Percentiles rank a stretch among this genome's conserved stretches.
These are phyloP conservation scores for Cutaneotrichosporon curvatum DNA, from an alignment of 1,284 basidiomycete genomes.

Conservation along the genomic window DNA sequence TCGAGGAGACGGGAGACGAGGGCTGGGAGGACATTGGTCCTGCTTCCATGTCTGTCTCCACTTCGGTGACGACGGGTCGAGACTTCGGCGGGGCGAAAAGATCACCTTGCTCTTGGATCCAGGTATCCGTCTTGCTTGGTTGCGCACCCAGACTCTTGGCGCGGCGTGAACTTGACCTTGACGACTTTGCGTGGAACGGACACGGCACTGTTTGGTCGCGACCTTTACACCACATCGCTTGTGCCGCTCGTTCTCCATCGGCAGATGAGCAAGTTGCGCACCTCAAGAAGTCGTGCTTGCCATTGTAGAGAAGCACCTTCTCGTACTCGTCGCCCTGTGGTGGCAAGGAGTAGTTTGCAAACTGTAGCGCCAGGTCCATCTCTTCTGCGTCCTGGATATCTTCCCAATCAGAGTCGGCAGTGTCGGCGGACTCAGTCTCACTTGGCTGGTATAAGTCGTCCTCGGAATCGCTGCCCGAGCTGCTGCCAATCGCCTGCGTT, in stretches of 20 bases:
- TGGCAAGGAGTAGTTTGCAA: slow-evolving; percentile 2
- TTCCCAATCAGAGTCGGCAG: background rate
- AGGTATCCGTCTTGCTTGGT: no score
- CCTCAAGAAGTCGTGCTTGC: background rate
- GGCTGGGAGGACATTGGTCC: background rate
- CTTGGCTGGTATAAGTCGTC: background rate
- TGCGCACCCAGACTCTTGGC: no score
- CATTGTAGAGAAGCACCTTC: background rate
- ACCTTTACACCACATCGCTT: slow-evolving; percentile 10
- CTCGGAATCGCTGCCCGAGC: background rate
- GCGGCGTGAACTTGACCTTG: no score
- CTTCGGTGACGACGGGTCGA: background rate
- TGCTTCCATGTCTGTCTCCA: background rate
- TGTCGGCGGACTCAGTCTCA: background rate
- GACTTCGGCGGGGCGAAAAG: background rate
- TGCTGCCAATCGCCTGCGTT: no score
- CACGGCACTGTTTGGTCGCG: background rate
- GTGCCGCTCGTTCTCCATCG: background rate
- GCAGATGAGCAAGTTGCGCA: slow-evolving; percentile 2
- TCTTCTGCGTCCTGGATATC: slow-evolving; percentile 1
- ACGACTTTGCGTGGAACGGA: background rate
- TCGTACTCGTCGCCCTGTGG: background rate
- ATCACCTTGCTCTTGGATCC: background rate
- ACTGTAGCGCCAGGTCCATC: background rate
- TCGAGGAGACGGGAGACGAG: no score